Base-by-base conservation (phyloP, 805 yeast species). In the Suhomyces kilbournensis region DNA sequence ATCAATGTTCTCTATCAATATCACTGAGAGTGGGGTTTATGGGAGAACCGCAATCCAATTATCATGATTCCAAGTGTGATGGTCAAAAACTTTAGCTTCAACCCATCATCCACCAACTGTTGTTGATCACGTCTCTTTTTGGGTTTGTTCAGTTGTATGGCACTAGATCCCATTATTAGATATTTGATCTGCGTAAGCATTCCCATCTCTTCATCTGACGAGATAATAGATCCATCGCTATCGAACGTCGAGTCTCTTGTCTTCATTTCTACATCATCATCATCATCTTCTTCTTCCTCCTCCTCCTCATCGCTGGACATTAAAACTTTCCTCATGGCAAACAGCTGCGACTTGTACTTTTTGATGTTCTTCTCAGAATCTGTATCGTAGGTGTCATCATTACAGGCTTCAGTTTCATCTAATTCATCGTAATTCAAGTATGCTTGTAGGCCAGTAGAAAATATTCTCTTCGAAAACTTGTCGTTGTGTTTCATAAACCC, bases 11-110 rank as follows among this genome's bases (percentile, higher is more conserved):
- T 38, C 5, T 19, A 17, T 38, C 22, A 19, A 38, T 39, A 17
- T 46, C 17, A 34, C 14, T 47, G 25, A 19, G 39, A 19, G 38
- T 48, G 54, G 43, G 46, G 52, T 48, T 60, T 65, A 44, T 61
- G 60, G 28, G 77, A 69, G 52, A 74, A 70, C 51, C 68, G 66
- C 39, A 74, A 58, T 0, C 76, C 78, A 40, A 75, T 60, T 39
- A 75, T 68, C 53, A 71, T 62, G 4, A 75, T 75, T 17, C 78
- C 79, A 39, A 75, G 59, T 8, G 77, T 74, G 34, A 75, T 67
- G 44, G 76, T 70, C 43, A 75, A 63, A 50, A 75, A 75, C 58
- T 73, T 75, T 56, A 71, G 72, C 60, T 70, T 72, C 53, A 75
- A 62, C 35, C 65, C 61, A 56, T 75, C 79, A 48, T 75, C 79